These are phyloP conservation scores for Scedosporium boydii DNA, from an alignment of 2,329 filamentous ascomycete genomes.

Conservation along the genomic window DNA sequence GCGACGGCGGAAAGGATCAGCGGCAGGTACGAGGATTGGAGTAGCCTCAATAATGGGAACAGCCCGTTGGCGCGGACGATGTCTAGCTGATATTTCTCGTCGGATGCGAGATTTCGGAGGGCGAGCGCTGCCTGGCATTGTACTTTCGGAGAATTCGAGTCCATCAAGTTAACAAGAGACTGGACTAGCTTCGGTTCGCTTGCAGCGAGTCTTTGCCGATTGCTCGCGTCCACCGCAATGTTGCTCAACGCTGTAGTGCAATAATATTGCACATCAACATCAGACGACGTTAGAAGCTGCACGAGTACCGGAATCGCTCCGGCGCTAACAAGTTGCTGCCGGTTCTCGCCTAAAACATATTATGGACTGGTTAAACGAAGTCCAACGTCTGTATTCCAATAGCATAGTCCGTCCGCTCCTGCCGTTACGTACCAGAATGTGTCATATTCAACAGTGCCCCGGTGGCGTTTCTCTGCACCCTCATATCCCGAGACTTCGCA, in stretches of 20 bases:
- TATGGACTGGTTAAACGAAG: conserved; percentile 12
- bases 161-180: conserved; percentile 91
- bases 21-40: conserved; percentile 92
- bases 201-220: conserved; percentile 82
- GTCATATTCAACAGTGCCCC: conserved; percentile 98
- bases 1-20: conserved; percentile 94
- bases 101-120: conserved; percentile 87
- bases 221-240: conserved; percentile 88
- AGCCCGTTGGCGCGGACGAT: conserved; percentile 87
- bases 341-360: conserved; percentile 68
- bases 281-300: conserved; percentile 81
- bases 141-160: conserved; percentile 92
- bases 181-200: conserved; percentile 87
- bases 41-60: conserved; percentile 72
- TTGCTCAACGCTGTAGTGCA: conserved; percentile 98
- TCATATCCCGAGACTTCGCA: conserved; percentile 97
- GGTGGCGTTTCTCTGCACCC: conserved; percentile 94
- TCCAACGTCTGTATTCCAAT: too few species aligned
- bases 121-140: conserved; percentile 95
- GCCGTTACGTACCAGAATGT: conserved; percentile 67
- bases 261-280: conserved; percentile 98
- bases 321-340: conserved; percentile 92
- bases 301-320: conserved; percentile 97
- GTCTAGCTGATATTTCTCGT: conserved; percentile 97
- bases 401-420: not conserved